A percentile compares a stretch with the other conserved stretches of the same genome.
Evolutionary conservation across 148 eudicot species (phyloP).

Genomic region (Bassia scoparia): DNA sequence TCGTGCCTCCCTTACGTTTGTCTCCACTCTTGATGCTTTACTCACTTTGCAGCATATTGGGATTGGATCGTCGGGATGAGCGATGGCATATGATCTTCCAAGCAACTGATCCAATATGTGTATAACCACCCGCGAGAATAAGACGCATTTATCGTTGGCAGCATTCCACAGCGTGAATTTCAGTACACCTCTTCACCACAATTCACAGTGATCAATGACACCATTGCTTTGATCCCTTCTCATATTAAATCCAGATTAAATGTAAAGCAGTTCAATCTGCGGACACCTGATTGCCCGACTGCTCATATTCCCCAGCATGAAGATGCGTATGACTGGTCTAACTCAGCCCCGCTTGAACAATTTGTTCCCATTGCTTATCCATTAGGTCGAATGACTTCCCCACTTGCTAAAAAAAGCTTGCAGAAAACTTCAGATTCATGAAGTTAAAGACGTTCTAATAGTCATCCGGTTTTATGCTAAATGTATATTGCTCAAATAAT

Average conservation of each 20-base stretch:
- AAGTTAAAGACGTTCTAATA: slow-evolving; percentile 43
- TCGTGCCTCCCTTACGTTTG: not conserved
- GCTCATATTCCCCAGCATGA: slow-evolving; percentile 47
- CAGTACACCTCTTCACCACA: too few species aligned
- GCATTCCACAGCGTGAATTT: slow-evolving; percentile 60
- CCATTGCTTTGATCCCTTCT: not conserved
- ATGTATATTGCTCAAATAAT: too few species aligned
- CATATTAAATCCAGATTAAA: not conserved
- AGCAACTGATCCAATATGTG: slow-evolving; percentile 41
- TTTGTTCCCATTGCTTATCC: slow-evolving; percentile 57
- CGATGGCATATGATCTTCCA: slow-evolving; percentile 50
- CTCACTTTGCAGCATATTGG: slow-evolving; percentile 45
- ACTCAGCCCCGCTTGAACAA: slow-evolving; percentile 53
- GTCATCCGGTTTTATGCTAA: too few species aligned
- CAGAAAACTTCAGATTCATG: slow-evolving; percentile 46
- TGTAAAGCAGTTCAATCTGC: not conserved
- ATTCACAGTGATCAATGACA: too few species aligned
- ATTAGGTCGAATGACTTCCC: slow-evolving; percentile 56
- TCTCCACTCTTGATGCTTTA: not conserved
- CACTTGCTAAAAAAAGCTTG: slow-evolving; percentile 51
- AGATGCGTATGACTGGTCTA: slow-evolving; percentile 38
- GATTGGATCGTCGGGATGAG: slow-evolving; percentile 81
- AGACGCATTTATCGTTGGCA: slow-evolving; percentile 62
- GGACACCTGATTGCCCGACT: slow-evolving; percentile 60
- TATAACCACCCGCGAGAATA: slow-evolving; percentile 43